These are phyloP conservation scores for Wickerhamiella nectarea DNA, from an alignment of 805 yeast genomes.

Conservation along the genomic window DNA sequence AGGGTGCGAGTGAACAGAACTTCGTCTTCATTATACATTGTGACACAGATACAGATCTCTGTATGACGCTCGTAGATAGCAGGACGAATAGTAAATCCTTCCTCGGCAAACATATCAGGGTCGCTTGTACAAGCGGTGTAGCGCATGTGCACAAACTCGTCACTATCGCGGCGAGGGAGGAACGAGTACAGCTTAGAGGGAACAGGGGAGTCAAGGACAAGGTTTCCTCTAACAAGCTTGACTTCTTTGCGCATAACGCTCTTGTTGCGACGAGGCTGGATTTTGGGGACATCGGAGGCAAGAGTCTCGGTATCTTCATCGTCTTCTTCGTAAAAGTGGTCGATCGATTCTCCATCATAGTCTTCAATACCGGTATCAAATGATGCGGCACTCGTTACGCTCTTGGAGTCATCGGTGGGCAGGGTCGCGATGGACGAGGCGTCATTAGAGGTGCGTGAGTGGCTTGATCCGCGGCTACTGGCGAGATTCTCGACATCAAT, in stretches of 20 bases:
- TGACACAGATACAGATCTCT: slow-evolving; percentile 80
- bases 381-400: neutral
- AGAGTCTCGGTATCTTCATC: slow-evolving; percentile 11
- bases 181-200: slow-evolving; percentile 79
- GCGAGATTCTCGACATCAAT: slow-evolving; percentile 6
- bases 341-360: slow-evolving; percentile 11
- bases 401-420: slow-evolving; percentile 7
- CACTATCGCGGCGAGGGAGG: slow-evolving; percentile 74
- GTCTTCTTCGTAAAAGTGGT: neutral
- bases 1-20: slow-evolving; percentile 78
- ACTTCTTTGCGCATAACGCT: slow-evolving; percentile 60
- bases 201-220: slow-evolving; percentile 85
- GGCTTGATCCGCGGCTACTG: slow-evolving; percentile 10
- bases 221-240: slow-evolving; percentile 61
- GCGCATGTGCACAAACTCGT: slow-evolving; percentile 91
- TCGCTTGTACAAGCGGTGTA: slow-evolving; percentile 93
- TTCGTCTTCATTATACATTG: slow-evolving; percentile 97
- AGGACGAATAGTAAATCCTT: slow-evolving; percentile 78
- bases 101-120: slow-evolving; percentile 67
- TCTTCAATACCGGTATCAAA: slow-evolving; percentile 9
- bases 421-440: slow-evolving; percentile 10
- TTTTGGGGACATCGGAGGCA: slow-evolving; percentile 12
- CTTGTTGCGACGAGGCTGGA: slow-evolving; percentile 49
- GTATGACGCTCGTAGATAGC: slow-evolving; percentile 81
- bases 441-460: slow-evolving; percentile 10